These are phyloP conservation scores for Yamadazyma tumulicola DNA, from an alignment of 805 yeast species.

Conservation along the genomic window DNA sequence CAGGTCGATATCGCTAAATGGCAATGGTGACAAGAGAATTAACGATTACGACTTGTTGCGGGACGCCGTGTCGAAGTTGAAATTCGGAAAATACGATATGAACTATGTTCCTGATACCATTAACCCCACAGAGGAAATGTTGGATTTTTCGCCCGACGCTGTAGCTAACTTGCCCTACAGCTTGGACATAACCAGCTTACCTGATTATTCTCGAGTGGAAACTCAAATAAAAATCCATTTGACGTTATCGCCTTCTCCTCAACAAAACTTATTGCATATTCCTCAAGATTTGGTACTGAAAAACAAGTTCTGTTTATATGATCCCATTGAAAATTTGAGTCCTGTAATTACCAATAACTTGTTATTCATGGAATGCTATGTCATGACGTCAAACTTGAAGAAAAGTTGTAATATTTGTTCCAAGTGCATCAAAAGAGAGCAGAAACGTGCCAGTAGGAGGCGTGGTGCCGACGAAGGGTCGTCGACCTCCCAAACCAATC, in stretches of 20 bases:
- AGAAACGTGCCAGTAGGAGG: slow-evolving; percentile 89
- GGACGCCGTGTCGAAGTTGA: slow-evolving; percentile 47
- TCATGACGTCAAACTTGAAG: slow-evolving; percentile 53
- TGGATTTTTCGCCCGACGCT: slow-evolving; percentile 36
- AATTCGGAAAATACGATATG: slow-evolving; percentile 47
- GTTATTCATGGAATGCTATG: slow-evolving; percentile 73
- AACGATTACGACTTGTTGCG: slow-evolving; percentile 37
- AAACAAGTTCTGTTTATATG: slow-evolving; percentile 70
- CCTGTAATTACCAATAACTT: slow-evolving; percentile 46
- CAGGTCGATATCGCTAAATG: background rate
- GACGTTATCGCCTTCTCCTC: slow-evolving; percentile 71
- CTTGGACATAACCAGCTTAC: slow-evolving; percentile 58
- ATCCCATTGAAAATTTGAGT: slow-evolving; percentile 43
- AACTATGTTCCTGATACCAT: slow-evolving; percentile 33
- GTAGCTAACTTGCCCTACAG: slow-evolving; percentile 44
- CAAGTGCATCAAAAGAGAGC: slow-evolving; percentile 88
- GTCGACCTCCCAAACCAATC: background rate
- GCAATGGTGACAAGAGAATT: background rate
- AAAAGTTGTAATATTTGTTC: slow-evolving; percentile 72
- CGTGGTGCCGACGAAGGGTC: slow-evolving; percentile 52
- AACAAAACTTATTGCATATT: slow-evolving; percentile 66
- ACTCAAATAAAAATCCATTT: slow-evolving; percentile 85
- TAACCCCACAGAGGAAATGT: slow-evolving; percentile 28
- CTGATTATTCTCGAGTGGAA: slow-evolving; percentile 85
- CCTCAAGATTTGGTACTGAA: slow-evolving; percentile 88